Evolutionary conservation across 306 rosid genomes (phyloP).

Genomic region (Quillaja saponaria): DNA sequence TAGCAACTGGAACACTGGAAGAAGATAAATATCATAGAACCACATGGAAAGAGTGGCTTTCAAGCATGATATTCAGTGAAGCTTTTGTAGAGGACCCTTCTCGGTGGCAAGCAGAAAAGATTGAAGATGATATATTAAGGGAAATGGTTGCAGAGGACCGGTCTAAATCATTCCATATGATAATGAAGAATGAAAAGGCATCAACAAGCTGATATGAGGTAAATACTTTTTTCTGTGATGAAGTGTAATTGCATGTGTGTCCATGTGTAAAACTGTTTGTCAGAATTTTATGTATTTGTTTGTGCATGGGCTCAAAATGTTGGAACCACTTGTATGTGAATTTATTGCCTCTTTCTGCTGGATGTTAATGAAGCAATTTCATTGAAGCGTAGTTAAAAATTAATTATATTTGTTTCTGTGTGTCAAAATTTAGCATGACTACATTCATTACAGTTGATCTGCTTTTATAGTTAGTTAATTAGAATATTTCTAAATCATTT

Average conservation of each 20-base stretch:
- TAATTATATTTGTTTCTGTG: neutral
- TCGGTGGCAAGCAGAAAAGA: constrained; percentile 81
- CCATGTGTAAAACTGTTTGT: neutral
- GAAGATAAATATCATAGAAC: constrained; percentile 77
- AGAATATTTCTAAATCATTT: neutral
- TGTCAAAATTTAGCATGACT: constrained; percentile 3
- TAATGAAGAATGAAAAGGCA: constrained; percentile 92
- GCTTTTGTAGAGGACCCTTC: constrained; percentile 93
- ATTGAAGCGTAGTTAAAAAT: neutral
- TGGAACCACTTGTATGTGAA: no score
- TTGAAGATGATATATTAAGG: constrained; percentile 79
- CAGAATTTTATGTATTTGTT: constrained; percentile 1
- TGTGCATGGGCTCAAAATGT: neutral
- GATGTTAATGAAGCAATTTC: no score
- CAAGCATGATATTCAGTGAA: constrained; percentile 93
- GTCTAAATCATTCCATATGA: constrained; percentile 81
- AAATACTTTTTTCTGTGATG: constrained; percentile 14
- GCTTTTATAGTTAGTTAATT: constrained; percentile 8
- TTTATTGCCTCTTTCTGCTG: no score
- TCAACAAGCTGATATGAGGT: constrained; percentile 66
- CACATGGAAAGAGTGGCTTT: constrained; percentile 96
- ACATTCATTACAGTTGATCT: constrained; percentile 4
- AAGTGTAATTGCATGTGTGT: no score
- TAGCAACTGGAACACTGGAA: constrained; percentile 81
- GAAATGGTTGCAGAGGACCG: constrained; percentile 87